Conservation (phyloP, 495 filamentous ascomycete genomes). For the Trichocladium antarcticum region DNA sequence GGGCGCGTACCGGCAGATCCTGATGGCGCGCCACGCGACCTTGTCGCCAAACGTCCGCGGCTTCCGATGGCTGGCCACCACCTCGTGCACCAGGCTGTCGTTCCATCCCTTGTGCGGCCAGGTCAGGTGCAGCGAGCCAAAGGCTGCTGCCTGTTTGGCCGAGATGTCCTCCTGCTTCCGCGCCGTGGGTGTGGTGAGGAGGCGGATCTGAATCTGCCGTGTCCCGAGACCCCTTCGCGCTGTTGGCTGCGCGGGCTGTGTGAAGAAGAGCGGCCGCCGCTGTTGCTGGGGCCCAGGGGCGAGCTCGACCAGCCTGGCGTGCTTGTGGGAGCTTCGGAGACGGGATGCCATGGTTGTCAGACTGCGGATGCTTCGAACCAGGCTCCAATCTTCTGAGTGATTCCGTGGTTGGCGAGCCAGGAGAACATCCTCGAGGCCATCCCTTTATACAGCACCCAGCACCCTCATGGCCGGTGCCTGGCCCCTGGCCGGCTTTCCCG, state of each 20-base stretch:
- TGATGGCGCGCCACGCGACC: constrained; percentile 35
- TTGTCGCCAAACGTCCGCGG: constrained; percentile 30
- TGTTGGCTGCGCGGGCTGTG: background rate
- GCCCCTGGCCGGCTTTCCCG: no score
- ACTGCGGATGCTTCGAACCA: no score
- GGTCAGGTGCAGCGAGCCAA: constrained; percentile 41
- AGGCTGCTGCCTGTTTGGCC: constrained; percentile 30
- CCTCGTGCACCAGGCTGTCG: constrained; percentile 33
- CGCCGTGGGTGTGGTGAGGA: background rate
- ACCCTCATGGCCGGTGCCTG: no score
- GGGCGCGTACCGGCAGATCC: constrained; percentile 20
- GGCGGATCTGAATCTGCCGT: background rate
- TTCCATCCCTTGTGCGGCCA: constrained; percentile 60
- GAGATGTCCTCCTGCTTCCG: constrained; percentile 6
- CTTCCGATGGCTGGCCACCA: constrained; percentile 30
- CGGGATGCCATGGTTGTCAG: background rate
- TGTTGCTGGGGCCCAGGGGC: background rate
- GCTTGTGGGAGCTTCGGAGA: background rate
- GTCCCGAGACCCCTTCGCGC: background rate
- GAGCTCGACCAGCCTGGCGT: background rate
- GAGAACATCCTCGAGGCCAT: background rate
- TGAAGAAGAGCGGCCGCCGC: background rate
- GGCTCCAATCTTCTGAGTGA: background rate
- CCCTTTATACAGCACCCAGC: no score
- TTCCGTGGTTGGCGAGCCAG: background rate